Evolutionary conservation across 768 basidiomycete species (phyloP).

Genomic region (Tulasnella sp.): DNA sequence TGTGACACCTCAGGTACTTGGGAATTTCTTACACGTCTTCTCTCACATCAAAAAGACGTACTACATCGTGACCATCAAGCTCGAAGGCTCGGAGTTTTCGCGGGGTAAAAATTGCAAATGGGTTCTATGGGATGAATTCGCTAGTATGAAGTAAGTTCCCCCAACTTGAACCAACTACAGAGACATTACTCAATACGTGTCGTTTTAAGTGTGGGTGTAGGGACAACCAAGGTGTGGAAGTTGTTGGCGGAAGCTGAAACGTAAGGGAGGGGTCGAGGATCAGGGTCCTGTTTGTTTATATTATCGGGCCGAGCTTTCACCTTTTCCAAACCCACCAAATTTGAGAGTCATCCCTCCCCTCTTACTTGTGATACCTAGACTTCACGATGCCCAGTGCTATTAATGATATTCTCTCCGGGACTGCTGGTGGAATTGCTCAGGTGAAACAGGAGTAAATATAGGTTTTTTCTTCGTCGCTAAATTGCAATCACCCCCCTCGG

Average conservation of each 20-base stretch:
- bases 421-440: slow-evolving; percentile 84
- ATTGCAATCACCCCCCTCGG: slow-evolving; percentile 16
- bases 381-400: slow-evolving; percentile 43
- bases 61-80: slow-evolving; percentile 21
- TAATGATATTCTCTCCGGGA: slow-evolving; percentile 82
- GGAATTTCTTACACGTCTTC: slow-evolving; percentile 58
- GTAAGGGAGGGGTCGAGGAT: too few species aligned
- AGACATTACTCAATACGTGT: too few species aligned
- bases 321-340: too few species aligned
- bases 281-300: too few species aligned
- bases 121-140: slow-evolving; percentile 5
- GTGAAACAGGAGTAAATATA: slow-evolving; percentile 27
- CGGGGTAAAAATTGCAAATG: slow-evolving; percentile 8
- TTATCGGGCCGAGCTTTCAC: too few species aligned
- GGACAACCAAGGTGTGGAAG: too few species aligned
- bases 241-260: too few species aligned
- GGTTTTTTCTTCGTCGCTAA: not conserved
- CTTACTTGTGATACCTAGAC: not conserved
- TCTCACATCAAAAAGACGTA: slow-evolving; percentile 83
- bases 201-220: too few species aligned
- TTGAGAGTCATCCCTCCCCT: not conserved
- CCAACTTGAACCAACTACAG: slow-evolving; percentile 14
- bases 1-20: not conserved
- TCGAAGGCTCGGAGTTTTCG: slow-evolving; percentile 4
- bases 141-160: slow-evolving; percentile 18